Conservation (phyloP, 371 early-diverging fungal species). For the Choanephora cucurbitarum region DNA sequence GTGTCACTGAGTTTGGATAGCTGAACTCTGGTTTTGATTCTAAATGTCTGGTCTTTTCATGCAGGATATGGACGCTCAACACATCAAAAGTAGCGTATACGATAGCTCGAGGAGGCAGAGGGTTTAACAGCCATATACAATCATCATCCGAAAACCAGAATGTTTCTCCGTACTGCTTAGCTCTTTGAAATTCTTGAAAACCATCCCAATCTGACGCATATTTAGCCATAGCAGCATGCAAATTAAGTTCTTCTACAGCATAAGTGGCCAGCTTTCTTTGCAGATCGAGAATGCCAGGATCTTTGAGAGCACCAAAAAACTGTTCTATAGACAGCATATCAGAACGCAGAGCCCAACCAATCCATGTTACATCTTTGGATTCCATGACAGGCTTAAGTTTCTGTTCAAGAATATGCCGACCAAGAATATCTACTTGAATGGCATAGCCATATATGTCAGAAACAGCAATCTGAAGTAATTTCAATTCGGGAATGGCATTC, state of each 20-base stretch:
- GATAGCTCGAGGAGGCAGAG: constrained; percentile 40
- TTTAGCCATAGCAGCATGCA: constrained; percentile 29
- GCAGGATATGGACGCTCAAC: constrained; percentile 34
- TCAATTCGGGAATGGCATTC: constrained; percentile 34
- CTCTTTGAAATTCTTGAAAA: constrained; percentile 30
- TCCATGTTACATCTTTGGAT: constrained; percentile 10
- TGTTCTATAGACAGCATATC: constrained; percentile 47
- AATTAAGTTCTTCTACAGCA: constrained; percentile 30
- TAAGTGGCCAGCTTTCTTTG: constrained; percentile 34
- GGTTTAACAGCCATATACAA: constrained; percentile 41
- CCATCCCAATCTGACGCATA: constrained; percentile 38
- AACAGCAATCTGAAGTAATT: constrained; percentile 45
- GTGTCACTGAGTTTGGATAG: constrained; percentile 32
- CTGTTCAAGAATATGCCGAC: constrained; percentile 26
- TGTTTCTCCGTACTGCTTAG: constrained; percentile 28
- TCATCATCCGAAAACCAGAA: constrained; percentile 35
- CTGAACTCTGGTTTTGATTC: constrained; percentile 9
- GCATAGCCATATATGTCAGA: constrained; percentile 39
- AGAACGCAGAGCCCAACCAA: constrained; percentile 45
- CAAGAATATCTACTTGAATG: constrained; percentile 44
- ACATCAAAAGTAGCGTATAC: constrained; percentile 53
- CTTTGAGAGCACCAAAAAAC: constrained; percentile 20
- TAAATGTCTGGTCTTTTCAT: constrained; percentile 17
- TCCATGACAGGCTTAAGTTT: constrained; percentile 31
- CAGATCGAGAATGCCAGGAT: constrained; percentile 36